Evolutionary conservation across 306 rosid species (phyloP), one percentile per base, ranked within the genome.

Genomic region (Prunus mira): DNA sequence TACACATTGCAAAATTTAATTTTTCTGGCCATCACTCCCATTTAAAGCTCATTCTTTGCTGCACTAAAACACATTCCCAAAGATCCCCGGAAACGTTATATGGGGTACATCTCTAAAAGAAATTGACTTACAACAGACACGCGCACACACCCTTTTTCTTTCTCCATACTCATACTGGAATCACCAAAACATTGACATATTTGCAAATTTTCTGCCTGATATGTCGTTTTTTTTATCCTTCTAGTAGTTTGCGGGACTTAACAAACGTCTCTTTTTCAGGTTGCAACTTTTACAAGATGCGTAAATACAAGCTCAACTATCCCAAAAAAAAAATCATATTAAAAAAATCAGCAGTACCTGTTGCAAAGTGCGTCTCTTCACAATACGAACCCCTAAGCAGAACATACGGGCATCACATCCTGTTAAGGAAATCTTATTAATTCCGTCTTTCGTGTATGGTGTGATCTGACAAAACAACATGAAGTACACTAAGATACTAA

Each of bases 381-480:
- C 98, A 82, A 96, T 87, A 45, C 99, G 98, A 69, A 96, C 97
- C 69, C 99, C 99, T 71, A 96, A 75, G 79, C 99, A 96, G 79
- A 96, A 96, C 55, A 80, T 63, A 55, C 99, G 96, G 81, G 96
- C 82, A 87, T 96, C 99, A 72, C 97, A 86, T 80, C 89, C 96
- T 55, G 96, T 85, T 82, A 96, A 91, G 82, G 81, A 79, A 81
- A 96, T 91, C 96, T 91, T 92, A 80, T 96, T 96, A 67, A 87
- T 74, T 78, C 99, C 98, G 10, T 96, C 99, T 85, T 86, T 96
- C 28, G 91, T 86, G 69, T 71, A 90, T 65, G 86, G 78, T 30
- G 96, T 93, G 79, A 96, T 91, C 99, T 96, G 97, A 76, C 82
- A 83, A 82, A 79, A 76, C 73, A 88, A 66, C 56, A 63, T 71